Conservation (phyloP, 371 early-diverging fungal genomes). For the Blakeslea trispora region DNA sequence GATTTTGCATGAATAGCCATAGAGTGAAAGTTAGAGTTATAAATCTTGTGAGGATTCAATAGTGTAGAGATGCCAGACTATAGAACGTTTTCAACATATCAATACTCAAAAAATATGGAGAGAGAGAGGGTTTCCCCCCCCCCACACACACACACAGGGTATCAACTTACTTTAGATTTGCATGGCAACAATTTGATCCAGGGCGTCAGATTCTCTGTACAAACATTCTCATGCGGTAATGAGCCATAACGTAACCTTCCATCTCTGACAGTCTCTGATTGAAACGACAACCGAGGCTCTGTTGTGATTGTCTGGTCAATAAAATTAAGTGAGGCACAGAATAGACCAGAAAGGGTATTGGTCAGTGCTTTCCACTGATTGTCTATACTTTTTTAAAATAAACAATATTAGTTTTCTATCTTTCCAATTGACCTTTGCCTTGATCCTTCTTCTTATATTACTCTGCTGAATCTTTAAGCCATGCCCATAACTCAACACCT, state of each 20-base stretch:
- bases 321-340: conserved; percentile 95
- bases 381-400: conserved; percentile 52
- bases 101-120: too few relatives aligned
- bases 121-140: too few relatives aligned
- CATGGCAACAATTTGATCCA: conserved; percentile 96
- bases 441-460: too few relatives aligned
- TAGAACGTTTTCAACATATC: too few relatives aligned
- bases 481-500: conserved; percentile 83
- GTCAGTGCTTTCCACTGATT: conserved; percentile 83
- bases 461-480: conserved; percentile 61
- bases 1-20: conserved; percentile 75
- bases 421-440: too few relatives aligned
- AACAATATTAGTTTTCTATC: neutral
- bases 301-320: conserved; percentile 82
- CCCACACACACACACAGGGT: too few relatives aligned
- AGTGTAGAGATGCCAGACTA: conserved; percentile 84
- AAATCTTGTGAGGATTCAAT: conserved; percentile 87
- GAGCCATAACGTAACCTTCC: conserved; percentile 70
- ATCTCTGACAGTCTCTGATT: conserved; percentile 9
- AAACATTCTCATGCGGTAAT: conserved; percentile 90
- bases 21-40: conserved; percentile 87
- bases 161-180: conserved; percentile 69
- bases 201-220: conserved; percentile 97
- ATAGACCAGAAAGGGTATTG: conserved; percentile 90
- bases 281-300: conserved; percentile 70